Evolutionary conservation across 23 red algal genomes (phyloP).

Genomic region (Gracilaria domingensis): DNA sequence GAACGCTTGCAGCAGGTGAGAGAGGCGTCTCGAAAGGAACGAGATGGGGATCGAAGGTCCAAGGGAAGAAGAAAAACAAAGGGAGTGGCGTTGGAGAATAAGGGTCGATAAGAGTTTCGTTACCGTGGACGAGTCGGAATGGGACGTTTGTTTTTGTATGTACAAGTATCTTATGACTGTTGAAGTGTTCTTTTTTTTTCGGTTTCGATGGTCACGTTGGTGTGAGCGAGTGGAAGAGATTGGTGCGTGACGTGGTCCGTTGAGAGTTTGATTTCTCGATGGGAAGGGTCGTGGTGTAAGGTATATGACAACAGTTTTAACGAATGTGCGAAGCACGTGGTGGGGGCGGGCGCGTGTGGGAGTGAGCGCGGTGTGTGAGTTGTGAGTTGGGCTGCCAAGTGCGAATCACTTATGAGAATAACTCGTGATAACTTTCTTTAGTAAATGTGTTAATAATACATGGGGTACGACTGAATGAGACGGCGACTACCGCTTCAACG

Average conservation of each 20-base stretch:
- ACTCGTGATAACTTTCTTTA: background rate
- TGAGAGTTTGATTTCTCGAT: too few species aligned
- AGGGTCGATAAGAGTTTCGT: background rate
- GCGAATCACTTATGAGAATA: too few species aligned
- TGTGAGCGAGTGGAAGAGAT: background rate
- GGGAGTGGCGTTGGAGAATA: conserved; percentile 41
- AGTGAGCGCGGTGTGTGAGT: too few species aligned
- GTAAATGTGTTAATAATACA: conserved; percentile 6
- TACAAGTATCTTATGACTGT: background rate
- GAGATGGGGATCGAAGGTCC: conserved; percentile 19
- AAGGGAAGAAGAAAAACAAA: conserved; percentile 39
- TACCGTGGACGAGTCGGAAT: background rate
- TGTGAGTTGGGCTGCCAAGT: too few species aligned
- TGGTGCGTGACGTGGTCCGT: background rate
- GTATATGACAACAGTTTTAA: too few species aligned
- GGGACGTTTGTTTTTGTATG: background rate
- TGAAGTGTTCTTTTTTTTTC: background rate
- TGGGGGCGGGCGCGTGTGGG: too few species aligned
- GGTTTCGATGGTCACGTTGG: background rate
- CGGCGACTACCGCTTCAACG: background rate
- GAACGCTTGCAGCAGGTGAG: conserved; percentile 36
- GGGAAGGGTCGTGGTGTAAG: too few species aligned
- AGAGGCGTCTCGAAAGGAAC: conserved; percentile 3
- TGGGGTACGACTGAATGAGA: background rate
- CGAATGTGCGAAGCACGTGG: too few species aligned